Percentiles rank a stretch among this genome's conserved stretches.
Conservation (phyloP, 1,284 basidiomycete genomes). For the Ustilago sp. region DNA sequence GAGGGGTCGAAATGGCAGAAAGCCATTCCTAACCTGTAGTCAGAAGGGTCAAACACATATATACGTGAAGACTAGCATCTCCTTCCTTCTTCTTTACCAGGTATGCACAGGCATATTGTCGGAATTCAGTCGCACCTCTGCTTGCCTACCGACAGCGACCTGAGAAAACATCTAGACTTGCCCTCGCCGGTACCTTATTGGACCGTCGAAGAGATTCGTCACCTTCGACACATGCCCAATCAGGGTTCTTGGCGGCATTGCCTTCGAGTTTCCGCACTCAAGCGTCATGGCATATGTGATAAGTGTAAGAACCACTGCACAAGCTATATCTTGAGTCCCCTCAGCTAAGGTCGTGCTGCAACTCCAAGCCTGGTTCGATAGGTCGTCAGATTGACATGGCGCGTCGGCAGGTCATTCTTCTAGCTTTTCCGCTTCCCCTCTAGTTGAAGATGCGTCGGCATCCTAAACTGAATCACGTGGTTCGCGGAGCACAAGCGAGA, state of each 20-base stretch:
- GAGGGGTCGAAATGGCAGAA: not conserved
- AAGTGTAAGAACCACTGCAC: not conserved
- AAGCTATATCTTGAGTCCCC: not conserved
- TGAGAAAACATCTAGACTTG: not conserved
- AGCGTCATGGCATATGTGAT: slow-evolving; percentile 3
- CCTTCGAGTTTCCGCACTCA: not conserved
- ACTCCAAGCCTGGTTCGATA: slow-evolving; percentile 8
- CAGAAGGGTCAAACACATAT: not conserved
- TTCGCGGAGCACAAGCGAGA: too few relatives aligned
- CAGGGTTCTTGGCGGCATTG: not conserved
- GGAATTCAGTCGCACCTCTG: not conserved
- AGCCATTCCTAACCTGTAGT: not conserved
- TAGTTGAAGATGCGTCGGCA: too few relatives aligned
- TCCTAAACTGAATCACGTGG: too few relatives aligned
- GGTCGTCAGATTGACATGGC: slow-evolving; percentile 19
- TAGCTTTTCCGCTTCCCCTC: not conserved
- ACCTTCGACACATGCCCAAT: not conserved
- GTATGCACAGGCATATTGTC: not conserved
- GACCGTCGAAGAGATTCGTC: not conserved
- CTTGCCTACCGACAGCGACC: not conserved
- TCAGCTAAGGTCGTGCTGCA: not conserved
- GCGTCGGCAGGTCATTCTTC: slow-evolving; percentile 11
- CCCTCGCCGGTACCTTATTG: slow-evolving; percentile 7
- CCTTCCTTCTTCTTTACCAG: too few relatives aligned
- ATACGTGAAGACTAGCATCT: too few relatives aligned